Conservation (phyloP, 106 monocot species). For the Dendrobium chrysotoxum region DNA sequence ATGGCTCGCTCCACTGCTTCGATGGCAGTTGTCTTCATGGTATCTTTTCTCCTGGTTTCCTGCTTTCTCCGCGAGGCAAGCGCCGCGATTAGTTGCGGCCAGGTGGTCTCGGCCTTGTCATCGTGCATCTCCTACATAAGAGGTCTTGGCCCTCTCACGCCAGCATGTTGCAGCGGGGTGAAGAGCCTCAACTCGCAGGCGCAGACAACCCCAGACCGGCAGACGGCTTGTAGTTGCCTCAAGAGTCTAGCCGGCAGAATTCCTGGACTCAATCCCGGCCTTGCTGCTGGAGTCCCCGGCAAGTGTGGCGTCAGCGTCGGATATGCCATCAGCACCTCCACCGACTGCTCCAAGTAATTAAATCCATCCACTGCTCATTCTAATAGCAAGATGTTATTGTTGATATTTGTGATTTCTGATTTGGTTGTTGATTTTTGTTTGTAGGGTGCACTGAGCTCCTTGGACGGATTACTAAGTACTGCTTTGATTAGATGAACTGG, state of each 20-base stretch:
- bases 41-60: neutral
- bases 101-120: slow-evolving; percentile 5
- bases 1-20: neutral
- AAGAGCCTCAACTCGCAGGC: slow-evolving; percentile 13
- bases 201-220: slow-evolving; percentile 18
- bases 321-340: slow-evolving; percentile 29
- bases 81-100: slow-evolving; percentile 21
- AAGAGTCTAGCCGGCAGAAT: slow-evolving; percentile 10
- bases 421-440: neutral
- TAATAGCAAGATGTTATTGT: neutral
- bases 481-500: no score
- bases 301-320: slow-evolving; percentile 34
- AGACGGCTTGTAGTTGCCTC: slow-evolving; percentile 29
- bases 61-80: neutral
- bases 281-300: slow-evolving; percentile 14
- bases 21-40: neutral
- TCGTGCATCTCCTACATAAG: slow-evolving; percentile 22
- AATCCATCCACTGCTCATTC: neutral
- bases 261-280: neutral
- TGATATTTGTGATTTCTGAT: neutral
- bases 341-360: slow-evolving; percentile 41
- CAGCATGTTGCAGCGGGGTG: slow-evolving; percentile 26
- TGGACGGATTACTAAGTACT: no score
- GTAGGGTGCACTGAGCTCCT: no score
- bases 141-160: neutral